Base-by-base conservation (phyloP, 306 rosid genomes). In the Erythrophleum fordii region DNA sequence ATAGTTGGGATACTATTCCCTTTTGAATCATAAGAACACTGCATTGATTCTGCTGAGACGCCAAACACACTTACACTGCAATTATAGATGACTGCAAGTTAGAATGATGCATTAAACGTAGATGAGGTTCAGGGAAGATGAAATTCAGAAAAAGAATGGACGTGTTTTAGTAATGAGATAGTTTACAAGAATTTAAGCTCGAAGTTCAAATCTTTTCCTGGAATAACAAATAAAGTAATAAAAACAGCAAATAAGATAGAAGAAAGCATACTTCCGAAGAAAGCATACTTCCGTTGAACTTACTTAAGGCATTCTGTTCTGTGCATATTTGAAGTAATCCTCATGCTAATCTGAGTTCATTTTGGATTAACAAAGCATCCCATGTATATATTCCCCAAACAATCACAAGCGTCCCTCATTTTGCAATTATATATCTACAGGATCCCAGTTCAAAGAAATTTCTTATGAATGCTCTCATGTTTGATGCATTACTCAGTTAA, bases 41-140 rank as follows among this genome's bases (percentile, higher is more conserved):
- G 99, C 99, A 96, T 96, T 17, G 99, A 96, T 78, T 96, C 99
- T 8, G 97, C 93, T 9, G 99, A 93, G 69, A 96, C 98, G 3
- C 99, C 99, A 75, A 96, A 96, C 55, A 92, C 97, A 25, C 91
- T 92, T 11, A 88, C 94, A 86, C 99, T 96, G 85, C 77, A 89
- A 84, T 74, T 69, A 64, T 66, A 73, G 46, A 75, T 5, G 39
- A 42, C 22, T 42, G 35, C 25, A 59, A 18, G 77, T 86, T 80
- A 82, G 77, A 83, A 76, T 0, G n/a, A 80, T 41, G 58, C 71
- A 75, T 62, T 67, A 77, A 59, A 82, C 71, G 16, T 20, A 53
- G 29, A 44, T 49, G 68, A 75, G 6, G 10, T 56, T 20, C 37
- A 42, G 49, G 16, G 23, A 75, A 73, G 49, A 28, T 3, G 10